These are phyloP conservation scores for Sporothrix inflata DNA, from an alignment of 2,329 filamentous ascomycete species.

Conservation along the genomic window DNA sequence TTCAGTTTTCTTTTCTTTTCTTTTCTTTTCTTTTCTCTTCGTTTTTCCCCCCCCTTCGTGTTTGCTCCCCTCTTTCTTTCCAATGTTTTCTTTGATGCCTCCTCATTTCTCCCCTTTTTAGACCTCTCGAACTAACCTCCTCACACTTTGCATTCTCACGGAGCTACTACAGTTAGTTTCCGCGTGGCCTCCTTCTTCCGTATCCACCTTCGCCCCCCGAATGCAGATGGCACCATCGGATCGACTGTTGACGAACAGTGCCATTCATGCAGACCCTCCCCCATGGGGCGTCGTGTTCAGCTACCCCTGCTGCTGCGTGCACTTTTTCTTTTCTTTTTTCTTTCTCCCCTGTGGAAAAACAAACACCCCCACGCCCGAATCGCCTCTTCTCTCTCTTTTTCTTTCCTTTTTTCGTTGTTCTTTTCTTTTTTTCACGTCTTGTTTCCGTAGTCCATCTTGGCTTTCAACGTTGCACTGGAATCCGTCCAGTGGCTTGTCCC, in stretches of 20 bases:
- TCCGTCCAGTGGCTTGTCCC: not conserved
- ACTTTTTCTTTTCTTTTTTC: not conserved
- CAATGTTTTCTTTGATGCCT: not conserved
- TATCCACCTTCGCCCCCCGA: not conserved
- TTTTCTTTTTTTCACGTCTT: not conserved
- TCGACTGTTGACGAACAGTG: constrained; percentile 23
- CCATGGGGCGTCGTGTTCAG: not conserved
- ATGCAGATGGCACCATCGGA: constrained; percentile 25
- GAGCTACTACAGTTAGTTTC: not conserved
- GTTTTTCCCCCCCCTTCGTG: too few species aligned
- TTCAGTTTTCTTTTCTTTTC: not conserved
- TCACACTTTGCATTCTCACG: too few species aligned
- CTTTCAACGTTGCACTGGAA: not conserved
- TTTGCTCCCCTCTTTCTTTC: not conserved
- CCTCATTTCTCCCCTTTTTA: too few species aligned
- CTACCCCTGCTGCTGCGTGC: not conserved
- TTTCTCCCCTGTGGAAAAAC: not conserved
- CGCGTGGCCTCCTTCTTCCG: not conserved
- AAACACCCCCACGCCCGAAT: constrained; percentile 7
- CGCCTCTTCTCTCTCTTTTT: not conserved
- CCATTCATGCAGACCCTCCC: constrained; percentile 15
- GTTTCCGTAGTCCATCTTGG: not conserved
- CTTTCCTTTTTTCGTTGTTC: too few species aligned
- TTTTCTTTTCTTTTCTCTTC: not conserved
- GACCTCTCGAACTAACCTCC: too few species aligned